Percentiles rank a stretch among this genome's conserved stretches.
phyloP scores from a whole-genome alignment of 768 basidiomycete genomes.

The Sutorius australiensis region DNA sequence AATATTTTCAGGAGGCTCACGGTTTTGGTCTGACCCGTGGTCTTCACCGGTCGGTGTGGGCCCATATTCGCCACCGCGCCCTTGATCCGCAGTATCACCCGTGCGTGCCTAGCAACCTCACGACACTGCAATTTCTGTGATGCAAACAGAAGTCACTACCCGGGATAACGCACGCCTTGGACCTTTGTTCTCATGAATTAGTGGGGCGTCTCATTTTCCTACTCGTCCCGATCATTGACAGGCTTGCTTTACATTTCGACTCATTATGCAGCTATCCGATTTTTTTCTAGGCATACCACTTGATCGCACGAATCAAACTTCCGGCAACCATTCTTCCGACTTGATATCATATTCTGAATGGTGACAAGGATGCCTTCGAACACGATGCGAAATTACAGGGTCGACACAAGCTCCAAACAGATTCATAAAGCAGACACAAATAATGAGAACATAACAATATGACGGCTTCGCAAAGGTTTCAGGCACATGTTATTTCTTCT shows the following conservation, averaged over 20 bases:
- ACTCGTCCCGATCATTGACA: no score
- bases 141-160: no score
- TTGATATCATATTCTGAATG: not conserved
- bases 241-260: not conserved
- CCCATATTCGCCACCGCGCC: no score
- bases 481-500: not conserved
- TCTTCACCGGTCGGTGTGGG: no score
- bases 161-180: no score
- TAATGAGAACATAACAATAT: not conserved
- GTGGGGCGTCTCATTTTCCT: no score
- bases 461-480: not conserved
- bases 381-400: not conserved
- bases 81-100: no score
- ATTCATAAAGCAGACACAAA: not conserved
- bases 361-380: not conserved
- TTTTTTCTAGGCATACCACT: not conserved
- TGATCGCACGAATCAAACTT: not conserved
- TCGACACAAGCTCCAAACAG: not conserved
- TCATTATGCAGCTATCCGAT: not conserved
- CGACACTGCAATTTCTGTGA: no score
- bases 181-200: no score
- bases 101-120: no score
- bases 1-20: no score
- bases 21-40: no score
- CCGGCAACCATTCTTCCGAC: not conserved